Base-by-base conservation (phyloP, 2,329 filamentous ascomycete species). In the Botrytis squamosa region DNA sequence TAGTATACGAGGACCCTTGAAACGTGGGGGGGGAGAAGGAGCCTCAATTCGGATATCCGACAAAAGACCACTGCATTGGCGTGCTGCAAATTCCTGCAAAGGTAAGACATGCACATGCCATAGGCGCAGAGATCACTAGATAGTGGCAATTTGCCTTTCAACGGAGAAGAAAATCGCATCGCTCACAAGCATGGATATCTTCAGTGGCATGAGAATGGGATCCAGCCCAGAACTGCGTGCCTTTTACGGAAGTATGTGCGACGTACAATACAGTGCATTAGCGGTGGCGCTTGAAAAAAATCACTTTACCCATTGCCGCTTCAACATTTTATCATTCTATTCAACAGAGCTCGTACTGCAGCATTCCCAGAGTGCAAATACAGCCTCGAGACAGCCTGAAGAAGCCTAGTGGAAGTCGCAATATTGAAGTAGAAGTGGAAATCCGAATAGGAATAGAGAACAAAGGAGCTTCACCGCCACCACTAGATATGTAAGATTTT, bases 401-500 rank as follows among this genome's bases (percentile, higher is more conserved):
- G 38, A 62, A n/a, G 36, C 40, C 25, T 52, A 25, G 49, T 18
- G 18, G 18, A 38, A 42, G 38, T 42, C 38, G 65, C 36, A 52
- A 22, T 44, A 44, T 65, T 29, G n/a, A 62, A 44, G 62, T 65
- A 40, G 40, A 65, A 64, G 40, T 3, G 40, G 18, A 65, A 42
- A 46, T 65, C n/a, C 62, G 22, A 52, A 49, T 20, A 46, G 44
- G 33, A 49, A 67, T 52, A 25, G 46, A 36, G 55, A 57, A n/a
- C 25, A 38, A 42, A 42, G 38, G 38, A 68, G 38, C 66, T 57
- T 57, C 66, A 68, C 66, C 66, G 66, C 66, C 66, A 57, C 49
- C 66, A 40, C 66, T 57, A 68, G 66, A 42, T 29, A 68, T 55
- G 36, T 57, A 42, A 68, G 36, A 57, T 57, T 57, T 52, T 57